Base-by-base conservation (phyloP, 2,329 filamentous ascomycete species). In the Penicillium sp. region DNA sequence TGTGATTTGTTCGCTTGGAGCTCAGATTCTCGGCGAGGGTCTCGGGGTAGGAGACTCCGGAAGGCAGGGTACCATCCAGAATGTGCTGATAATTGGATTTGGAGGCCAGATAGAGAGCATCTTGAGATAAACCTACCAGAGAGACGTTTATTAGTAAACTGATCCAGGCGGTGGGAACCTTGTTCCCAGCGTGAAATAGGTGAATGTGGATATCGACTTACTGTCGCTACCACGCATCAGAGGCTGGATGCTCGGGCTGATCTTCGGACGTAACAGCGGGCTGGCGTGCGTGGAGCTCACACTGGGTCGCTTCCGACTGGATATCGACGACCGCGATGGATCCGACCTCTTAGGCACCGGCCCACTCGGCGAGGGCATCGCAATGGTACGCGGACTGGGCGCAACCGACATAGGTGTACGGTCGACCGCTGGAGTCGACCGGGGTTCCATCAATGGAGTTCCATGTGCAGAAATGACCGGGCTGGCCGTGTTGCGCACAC, bases 81-180 rank as follows among this genome's bases (percentile, higher is more conserved):
- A 99, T 95, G 69, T 97, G 96, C 71, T 98, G 94, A 71, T 99
- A 99, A 71, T 99, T 99, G 1, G 94, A 98, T 75, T 98, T 98
- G 15, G 91, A 92, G 38, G 93, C 91, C 31, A 99, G 83, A 47
- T 98, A 84, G 31, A 92, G 84, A n/a, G 87, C 86, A 59, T 88
- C 84, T 38, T 84, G 82, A 20, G 84, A 79, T 15, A 85, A 73
- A 38, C 77, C 78, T 77, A 67, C 11, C 10, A 50, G 31, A 42
- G 20, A 54, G 31, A 17, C 47, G 78, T 37, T 38, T 34, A 11
- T 39, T 10, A n/a, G 14, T 34, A 11, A 15, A 14, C 15, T 17
- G 42, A 45, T 34, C 8, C 4, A 14, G n/a, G 5, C 5, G 2
- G 17, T 1, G 31, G 35, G 35, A 37, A 25, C 25, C 25, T 25